A percentile compares a stretch with the other conserved stretches of the same genome.
Evolutionary conservation across 2,329 filamentous ascomycete species (phyloP).

Genomic region (Fonsecaea multimorphosa): DNA sequence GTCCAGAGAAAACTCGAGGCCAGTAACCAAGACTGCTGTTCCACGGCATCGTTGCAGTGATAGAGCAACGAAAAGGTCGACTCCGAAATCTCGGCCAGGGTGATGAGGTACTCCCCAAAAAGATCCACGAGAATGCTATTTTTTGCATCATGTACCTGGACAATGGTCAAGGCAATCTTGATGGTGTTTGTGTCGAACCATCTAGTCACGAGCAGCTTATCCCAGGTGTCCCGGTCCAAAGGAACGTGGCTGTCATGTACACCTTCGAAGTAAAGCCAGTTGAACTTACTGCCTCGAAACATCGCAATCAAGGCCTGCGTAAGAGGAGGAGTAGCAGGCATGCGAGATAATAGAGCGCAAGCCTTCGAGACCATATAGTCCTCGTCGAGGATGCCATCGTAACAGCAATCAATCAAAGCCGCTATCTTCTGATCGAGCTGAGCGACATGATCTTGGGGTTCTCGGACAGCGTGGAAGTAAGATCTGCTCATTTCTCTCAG

Average conservation of each 20-base stretch:
- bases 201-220: neutral
- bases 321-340: neutral
- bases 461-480: neutral
- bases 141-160: neutral
- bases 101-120: neutral
- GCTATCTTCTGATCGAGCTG: neutral
- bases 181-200: slow-evolving; percentile 1
- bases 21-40: neutral
- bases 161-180: neutral
- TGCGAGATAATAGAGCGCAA: neutral
- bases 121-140: neutral
- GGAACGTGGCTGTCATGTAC: neutral
- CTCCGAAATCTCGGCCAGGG: neutral
- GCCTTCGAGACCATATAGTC: neutral
- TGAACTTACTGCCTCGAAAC: neutral
- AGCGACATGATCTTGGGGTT: neutral
- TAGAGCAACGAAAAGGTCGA: neutral
- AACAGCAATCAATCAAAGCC: neutral
- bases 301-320: neutral
- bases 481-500: neutral
- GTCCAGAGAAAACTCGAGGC: neutral
- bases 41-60: neutral
- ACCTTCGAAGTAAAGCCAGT: neutral
- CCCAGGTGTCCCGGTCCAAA: neutral
- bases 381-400: neutral